Base-by-base conservation (phyloP, 768 basidiomycete species). In the Saitozyma sp. region DNA sequence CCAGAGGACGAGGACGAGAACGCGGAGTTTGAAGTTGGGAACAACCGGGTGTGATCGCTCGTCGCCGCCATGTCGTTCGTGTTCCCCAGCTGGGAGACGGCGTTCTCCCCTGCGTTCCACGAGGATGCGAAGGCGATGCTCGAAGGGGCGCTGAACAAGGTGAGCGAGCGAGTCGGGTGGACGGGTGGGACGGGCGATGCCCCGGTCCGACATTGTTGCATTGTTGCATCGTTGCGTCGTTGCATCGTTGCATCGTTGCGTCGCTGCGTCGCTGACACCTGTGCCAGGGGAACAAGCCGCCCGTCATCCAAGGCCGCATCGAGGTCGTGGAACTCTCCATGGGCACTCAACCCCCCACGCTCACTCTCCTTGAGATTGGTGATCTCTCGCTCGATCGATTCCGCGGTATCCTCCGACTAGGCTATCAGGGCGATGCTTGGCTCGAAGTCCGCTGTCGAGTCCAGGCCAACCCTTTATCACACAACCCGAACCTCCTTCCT, bases 301-400 rank as follows among this genome's bases (percentile, higher is more conserved):
- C 93, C 38, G 89, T 99, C 74, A 97, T 98, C 69, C 94, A 92
- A 57, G 96, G 95, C 81, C 88, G 86, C 79, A 98, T 99, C 67
- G 92, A 98, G 79, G 96, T 99, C 39, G 90, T 96, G 57, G 96
- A 98, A 78, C 82, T 99, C n/a, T 89, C 97, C 81, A 98, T 99
- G 96, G 96, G 96, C 43, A 92, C 90, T 11, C 69, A 97, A 92
- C 95, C 96, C 10, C 96, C 96, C 51, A 95, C 97, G 67, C 84
- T 99, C 16, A 93, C 97, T 80, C 89, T 99, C 69, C 88, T 95
- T 39, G 95, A 98, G 77, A 95, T 99, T 72, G 96, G 96, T 20
- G 96, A 98, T 79, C 84, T 99, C 52, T 94, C 95, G 20, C 85
- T 86, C 65, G 93, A 97, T 71, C 91, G 97, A 67, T 99, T 99